Conservation (phyloP, 345 rosid species). For the Lepidium didymum region DNA sequence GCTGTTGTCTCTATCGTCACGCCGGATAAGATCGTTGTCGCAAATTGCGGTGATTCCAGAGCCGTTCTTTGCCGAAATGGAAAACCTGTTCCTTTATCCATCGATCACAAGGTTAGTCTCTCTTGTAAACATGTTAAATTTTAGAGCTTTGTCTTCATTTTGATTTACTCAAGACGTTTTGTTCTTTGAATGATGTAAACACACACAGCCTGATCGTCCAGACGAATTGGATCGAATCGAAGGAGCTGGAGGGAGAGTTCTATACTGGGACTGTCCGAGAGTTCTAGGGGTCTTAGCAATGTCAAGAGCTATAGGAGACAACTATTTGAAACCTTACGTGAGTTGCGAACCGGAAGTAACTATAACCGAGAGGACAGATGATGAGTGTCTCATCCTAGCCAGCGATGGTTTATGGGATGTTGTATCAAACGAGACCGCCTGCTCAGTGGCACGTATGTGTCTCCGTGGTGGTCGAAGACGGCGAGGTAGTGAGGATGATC, state of each 20-base stretch:
- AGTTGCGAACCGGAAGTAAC: constrained; percentile 73
- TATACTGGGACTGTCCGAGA: constrained; percentile 79
- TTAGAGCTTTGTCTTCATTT: too few species aligned
- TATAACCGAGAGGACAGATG: constrained; percentile 45
- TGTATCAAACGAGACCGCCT: constrained; percentile 76
- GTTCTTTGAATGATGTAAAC: not conserved
- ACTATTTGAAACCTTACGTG: constrained; percentile 80
- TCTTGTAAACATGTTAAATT: not conserved
- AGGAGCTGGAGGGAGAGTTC: constrained; percentile 71
- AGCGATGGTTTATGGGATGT: constrained; percentile 94
- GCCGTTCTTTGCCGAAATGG: constrained; percentile 76
- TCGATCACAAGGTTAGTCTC: constrained; percentile 64
- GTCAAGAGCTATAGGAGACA: constrained; percentile 91
- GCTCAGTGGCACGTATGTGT: constrained; percentile 69
- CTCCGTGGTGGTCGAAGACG: constrained; percentile 23
- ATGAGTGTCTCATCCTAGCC: constrained; percentile 71
- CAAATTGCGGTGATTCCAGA: constrained; percentile 91
- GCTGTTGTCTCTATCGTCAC: constrained; percentile 70
- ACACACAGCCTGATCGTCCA: constrained; percentile 73
- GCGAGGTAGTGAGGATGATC: not conserved
- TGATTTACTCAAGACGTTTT: not conserved
- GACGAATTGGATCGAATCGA: constrained; percentile 73
- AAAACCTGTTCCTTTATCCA: constrained; percentile 56
- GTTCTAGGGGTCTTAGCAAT: constrained; percentile 73
- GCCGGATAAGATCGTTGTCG: constrained; percentile 51